A percentile compares a stretch with the other conserved stretches of the same genome.
These are phyloP conservation scores for Paramecium caudatum DNA, from an alignment of 73 alveolate species.

Conservation along the genomic window DNA sequence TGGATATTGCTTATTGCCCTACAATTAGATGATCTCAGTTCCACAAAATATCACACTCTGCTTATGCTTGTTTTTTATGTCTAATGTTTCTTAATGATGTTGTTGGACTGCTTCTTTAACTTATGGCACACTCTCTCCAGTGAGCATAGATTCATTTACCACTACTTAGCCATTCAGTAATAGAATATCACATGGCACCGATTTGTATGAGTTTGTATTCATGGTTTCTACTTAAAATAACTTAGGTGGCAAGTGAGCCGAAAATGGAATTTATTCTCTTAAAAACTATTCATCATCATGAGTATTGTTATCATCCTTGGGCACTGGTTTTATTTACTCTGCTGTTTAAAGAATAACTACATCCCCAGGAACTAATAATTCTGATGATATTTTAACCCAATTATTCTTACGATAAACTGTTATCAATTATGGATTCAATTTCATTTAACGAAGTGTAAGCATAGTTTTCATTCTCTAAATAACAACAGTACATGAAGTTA, in stretches of 20 bases:
- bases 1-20: slow-evolving; percentile 88
- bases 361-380: slow-evolving; percentile 96
- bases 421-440: slow-evolving; percentile 91
- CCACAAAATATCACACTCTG: slow-evolving; percentile 90
- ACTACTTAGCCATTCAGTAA: slow-evolving; percentile 91
- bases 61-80: slow-evolving; percentile 87
- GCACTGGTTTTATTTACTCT: slow-evolving; percentile 80
- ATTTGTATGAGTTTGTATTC: slow-evolving; percentile 76
- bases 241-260: slow-evolving; percentile 65
- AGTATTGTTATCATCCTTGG: slow-evolving; percentile 74
- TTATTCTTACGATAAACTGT: slow-evolving; percentile 84
- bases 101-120: slow-evolving; percentile 90
- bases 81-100: slow-evolving; percentile 85
- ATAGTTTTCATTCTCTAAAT: slow-evolving; percentile 94
- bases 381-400: slow-evolving; percentile 90
- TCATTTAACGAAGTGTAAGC: slow-evolving; percentile 95
- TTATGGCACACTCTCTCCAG: slow-evolving; percentile 97
- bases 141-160: slow-evolving; percentile 95
- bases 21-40: slow-evolving; percentile 80
- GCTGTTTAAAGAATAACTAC: slow-evolving; percentile 82
- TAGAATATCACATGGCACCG: slow-evolving; percentile 90
- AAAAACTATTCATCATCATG: slow-evolving; percentile 78
- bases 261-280: slow-evolving; percentile 67
- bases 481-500: slow-evolving; percentile 96
- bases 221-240: slow-evolving; percentile 44